phyloP scores from a whole-genome alignment of 1,284 basidiomycete genomes.

The Boletus semigastroideus region DNA sequence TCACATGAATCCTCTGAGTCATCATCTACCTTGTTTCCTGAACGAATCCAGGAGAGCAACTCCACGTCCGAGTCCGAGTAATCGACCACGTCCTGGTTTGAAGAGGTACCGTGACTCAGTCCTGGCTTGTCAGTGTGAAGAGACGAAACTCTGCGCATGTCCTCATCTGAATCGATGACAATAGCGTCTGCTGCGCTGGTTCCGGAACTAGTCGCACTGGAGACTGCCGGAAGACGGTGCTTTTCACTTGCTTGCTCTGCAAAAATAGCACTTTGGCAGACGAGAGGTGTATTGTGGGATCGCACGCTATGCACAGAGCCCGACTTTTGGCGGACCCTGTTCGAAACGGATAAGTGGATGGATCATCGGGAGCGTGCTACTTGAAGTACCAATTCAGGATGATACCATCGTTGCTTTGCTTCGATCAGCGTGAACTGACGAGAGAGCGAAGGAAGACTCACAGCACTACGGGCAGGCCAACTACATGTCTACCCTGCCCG shows the following conservation, averaged over 20 bases:
- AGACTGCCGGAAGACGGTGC: background rate
- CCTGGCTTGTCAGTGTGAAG: background rate
- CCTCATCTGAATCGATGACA: constrained; percentile 21
- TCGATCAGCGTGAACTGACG: constrained; percentile 8
- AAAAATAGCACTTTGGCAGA: background rate
- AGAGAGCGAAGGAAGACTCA: constrained; percentile 13
- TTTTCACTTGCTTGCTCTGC: background rate
- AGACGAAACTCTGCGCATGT: background rate
- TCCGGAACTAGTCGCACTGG: constrained; percentile 6
- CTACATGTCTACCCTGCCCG: constrained; percentile 23
- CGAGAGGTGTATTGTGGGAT: background rate
- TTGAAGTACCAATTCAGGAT: constrained; percentile 30
- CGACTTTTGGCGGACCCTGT: constrained; percentile 19
- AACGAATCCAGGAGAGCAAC: constrained; percentile 1
- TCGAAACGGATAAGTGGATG: constrained; percentile 9
- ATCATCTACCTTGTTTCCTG: constrained; percentile 4
- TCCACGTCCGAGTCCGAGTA: constrained; percentile 11
- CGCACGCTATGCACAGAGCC: background rate
- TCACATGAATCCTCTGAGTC: background rate
- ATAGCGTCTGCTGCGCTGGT: constrained; percentile 21
- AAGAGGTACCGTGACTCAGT: background rate
- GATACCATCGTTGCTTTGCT: constrained; percentile 31
- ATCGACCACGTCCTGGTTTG: constrained; percentile 1
- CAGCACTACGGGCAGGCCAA: constrained; percentile 29
- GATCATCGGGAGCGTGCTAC: background rate